phyloP scores from a whole-genome alignment of 106 monocot species.

The Dactylorhiza incarnata region DNA sequence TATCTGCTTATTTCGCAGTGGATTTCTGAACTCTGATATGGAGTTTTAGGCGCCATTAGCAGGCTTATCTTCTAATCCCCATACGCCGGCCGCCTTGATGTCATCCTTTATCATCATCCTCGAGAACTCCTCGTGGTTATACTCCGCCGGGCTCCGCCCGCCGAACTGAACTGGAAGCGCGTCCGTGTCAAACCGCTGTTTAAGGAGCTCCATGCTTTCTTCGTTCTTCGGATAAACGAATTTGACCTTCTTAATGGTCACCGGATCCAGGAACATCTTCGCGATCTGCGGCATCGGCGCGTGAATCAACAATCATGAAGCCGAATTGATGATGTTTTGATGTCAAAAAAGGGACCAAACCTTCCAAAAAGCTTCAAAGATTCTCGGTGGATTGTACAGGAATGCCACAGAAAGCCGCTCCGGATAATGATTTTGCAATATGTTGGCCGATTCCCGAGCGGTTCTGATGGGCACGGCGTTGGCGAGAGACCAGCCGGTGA shows the following conservation, averaged over 20 bases:
- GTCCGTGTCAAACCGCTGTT: conserved; percentile 42
- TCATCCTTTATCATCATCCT: conserved; percentile 69
- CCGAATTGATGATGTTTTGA: not conserved
- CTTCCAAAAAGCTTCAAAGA: conserved; percentile 30
- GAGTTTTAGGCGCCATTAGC: not conserved
- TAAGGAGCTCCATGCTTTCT: conserved; percentile 60
- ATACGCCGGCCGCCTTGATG: conserved; percentile 20
- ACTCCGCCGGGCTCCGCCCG: conserved; percentile 30
- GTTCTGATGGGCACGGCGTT: conserved; percentile 9
- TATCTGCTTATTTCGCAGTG: not conserved
- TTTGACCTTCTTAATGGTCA: conserved; percentile 59
- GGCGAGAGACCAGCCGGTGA: conserved; percentile 10
- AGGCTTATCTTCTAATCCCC: conserved; percentile 32
- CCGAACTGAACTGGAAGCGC: conserved; percentile 65
- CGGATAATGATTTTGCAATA: conserved; percentile 27
- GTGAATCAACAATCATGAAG: not conserved
- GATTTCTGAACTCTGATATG: not conserved
- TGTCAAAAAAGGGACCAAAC: not conserved
- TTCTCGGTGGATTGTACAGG: conserved; percentile 18
- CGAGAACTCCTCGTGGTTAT: conserved; percentile 59
- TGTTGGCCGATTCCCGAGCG: conserved; percentile 9
- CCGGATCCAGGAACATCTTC: conserved; percentile 43
- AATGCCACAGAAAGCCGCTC: conserved; percentile 18
- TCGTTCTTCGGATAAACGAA: conserved; percentile 70
- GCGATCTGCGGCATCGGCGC: conserved; percentile 3